phyloP scores from a whole-genome alignment of 2,329 filamentous ascomycete genomes.

The Phoma sp. region DNA sequence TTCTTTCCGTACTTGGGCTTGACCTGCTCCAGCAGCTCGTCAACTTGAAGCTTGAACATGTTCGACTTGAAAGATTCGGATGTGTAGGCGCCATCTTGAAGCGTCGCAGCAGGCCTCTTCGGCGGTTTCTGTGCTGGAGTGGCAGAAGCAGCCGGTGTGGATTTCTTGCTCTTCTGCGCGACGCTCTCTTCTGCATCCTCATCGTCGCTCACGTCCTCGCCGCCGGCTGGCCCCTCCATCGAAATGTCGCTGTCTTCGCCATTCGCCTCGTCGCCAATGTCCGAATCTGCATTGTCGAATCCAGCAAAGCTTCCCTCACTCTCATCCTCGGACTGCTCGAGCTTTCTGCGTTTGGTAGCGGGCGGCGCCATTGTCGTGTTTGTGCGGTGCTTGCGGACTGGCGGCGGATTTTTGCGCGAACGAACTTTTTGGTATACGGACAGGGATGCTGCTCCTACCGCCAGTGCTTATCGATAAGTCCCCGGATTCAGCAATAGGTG shows the following conservation, averaged over 20 bases:
- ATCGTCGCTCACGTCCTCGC: slow-evolving; percentile 18
- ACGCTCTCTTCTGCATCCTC: slow-evolving; percentile 28
- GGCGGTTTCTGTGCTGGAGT: slow-evolving; percentile 17
- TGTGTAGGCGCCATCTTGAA: slow-evolving; percentile 52
- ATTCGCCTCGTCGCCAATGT: slow-evolving; percentile 15
- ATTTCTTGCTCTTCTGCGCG: slow-evolving; percentile 12
- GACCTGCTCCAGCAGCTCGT: slow-evolving; percentile 66
- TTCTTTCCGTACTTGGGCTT: slow-evolving; percentile 65
- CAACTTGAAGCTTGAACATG: slow-evolving; percentile 71
- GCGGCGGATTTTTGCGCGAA: slow-evolving; percentile 28
- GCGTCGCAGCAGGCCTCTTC: slow-evolving; percentile 33
- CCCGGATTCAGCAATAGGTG: slow-evolving; percentile 10
- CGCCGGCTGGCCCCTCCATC: slow-evolving; percentile 23
- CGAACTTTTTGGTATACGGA: slow-evolving; percentile 24
- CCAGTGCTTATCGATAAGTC: slow-evolving; percentile 29
- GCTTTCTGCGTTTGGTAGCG: slow-evolving; percentile 56
- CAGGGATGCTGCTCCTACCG: slow-evolving; percentile 4
- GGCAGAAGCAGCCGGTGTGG: slow-evolving; percentile 4
- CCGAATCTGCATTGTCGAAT: slow-evolving; percentile 27
- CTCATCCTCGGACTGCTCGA: slow-evolving; percentile 49
- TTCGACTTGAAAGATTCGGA: slow-evolving; percentile 69
- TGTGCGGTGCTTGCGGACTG: slow-evolving; percentile 8
- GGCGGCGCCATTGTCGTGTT: slow-evolving; percentile 42
- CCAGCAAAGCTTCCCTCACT: slow-evolving; percentile 36
- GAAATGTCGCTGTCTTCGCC: slow-evolving; percentile 23